Conservation (phyloP, 2,329 filamentous ascomycete species). For the Penicillium sp. region DNA sequence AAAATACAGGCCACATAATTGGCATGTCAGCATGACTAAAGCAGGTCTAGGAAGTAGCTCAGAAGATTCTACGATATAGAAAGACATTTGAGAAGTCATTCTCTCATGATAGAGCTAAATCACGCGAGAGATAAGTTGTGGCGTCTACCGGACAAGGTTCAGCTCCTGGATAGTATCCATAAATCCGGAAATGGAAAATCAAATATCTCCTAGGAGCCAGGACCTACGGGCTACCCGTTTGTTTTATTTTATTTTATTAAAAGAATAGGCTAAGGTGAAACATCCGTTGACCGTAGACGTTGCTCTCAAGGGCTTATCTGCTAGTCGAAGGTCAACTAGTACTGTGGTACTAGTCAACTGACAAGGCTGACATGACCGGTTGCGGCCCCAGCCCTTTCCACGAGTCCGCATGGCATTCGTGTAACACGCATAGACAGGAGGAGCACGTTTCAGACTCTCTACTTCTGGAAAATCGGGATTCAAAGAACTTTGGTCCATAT, state of each 20-base stretch:
- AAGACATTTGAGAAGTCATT: conserved; percentile 9
- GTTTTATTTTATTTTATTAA: background rate
- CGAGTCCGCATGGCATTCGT: background rate
- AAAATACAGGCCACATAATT: too few relatives aligned
- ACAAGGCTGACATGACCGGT: background rate
- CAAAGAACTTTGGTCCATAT: too few relatives aligned
- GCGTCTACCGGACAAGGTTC: background rate
- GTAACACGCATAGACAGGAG: background rate
- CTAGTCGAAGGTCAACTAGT: background rate
- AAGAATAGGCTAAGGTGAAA: background rate
- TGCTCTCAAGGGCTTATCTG: background rate
- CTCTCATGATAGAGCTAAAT: conserved; percentile 18
- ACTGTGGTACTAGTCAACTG: background rate
- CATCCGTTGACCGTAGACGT: background rate
- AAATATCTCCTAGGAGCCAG: background rate
- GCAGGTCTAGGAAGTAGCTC: background rate
- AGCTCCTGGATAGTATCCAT: background rate
- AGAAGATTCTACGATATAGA: too few relatives aligned
- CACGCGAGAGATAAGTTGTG: conserved; percentile 17
- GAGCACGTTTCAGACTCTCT: background rate
- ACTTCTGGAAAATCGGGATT: too few relatives aligned
- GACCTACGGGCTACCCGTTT: too few relatives aligned
- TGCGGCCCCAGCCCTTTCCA: background rate
- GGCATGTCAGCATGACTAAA: background rate
- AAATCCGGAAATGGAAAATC: too few relatives aligned